phyloP scores from a whole-genome alignment of 495 filamentous ascomycete genomes.

The Polyplosphaeria fusca region DNA sequence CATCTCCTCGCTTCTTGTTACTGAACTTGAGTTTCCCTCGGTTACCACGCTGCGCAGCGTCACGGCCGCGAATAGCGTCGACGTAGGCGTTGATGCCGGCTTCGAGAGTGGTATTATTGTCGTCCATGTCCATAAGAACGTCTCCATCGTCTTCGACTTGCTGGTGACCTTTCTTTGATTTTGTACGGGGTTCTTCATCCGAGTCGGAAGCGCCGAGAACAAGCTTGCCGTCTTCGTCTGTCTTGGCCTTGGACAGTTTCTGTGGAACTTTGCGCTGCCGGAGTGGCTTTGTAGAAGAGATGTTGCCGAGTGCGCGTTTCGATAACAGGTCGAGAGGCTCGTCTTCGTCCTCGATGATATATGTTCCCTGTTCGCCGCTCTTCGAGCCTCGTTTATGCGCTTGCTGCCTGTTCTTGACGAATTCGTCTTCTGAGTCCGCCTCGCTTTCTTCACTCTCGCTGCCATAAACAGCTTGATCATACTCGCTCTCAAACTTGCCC shows the following conservation, averaged over 20 bases:
- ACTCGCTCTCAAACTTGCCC: slow-evolving; percentile 78
- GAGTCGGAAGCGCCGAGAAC: slow-evolving; percentile 60
- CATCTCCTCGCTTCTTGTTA: slow-evolving; percentile 59
- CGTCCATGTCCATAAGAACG: slow-evolving; percentile 44
- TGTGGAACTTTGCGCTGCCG: slow-evolving; percentile 44
- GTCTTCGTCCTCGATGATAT: slow-evolving; percentile 88
- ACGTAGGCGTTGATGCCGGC: slow-evolving; percentile 87
- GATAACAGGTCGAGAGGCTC: slow-evolving; percentile 93
- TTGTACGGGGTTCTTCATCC: slow-evolving; percentile 1
- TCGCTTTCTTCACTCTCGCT: slow-evolving; percentile 59
- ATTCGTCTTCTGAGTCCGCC: slow-evolving; percentile 46
- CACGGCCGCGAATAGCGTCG: slow-evolving; percentile 78
- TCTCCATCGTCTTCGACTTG: slow-evolving; percentile 59
- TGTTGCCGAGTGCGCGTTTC: slow-evolving; percentile 81
- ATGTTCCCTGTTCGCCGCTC: slow-evolving; percentile 48
- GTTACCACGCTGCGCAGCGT: slow-evolving; percentile 75
- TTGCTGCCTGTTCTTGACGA: slow-evolving; percentile 47
- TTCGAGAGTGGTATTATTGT: slow-evolving; percentile 45
- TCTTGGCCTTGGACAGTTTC: slow-evolving; percentile 62
- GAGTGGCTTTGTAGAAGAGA: slow-evolving; percentile 81
- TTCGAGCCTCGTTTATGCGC: slow-evolving; percentile 49
- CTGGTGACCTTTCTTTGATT: slow-evolving; percentile 40
- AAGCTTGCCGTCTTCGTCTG: slow-evolving; percentile 83
- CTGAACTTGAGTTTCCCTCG: slow-evolving; percentile 86
- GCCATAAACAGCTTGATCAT: slow-evolving; percentile 91